Evolutionary conservation across 805 yeast genomes (phyloP), one percentile per base, ranked within the genome.

Genomic region (Starmerella davenportii): DNA sequence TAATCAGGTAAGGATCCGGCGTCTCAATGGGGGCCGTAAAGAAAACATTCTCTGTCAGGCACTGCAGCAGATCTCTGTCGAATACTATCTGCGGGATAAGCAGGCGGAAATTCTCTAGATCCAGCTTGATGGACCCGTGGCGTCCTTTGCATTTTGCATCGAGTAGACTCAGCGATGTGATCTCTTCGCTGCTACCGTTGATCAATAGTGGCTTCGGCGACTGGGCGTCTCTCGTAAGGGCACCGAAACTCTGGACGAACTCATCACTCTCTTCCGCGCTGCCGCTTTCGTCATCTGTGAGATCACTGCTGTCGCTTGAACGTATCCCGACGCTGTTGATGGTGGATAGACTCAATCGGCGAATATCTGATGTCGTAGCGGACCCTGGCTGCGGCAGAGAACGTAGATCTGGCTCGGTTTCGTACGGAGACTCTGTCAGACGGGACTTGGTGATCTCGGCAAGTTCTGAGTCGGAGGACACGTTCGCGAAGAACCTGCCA

Each of bases 401-500:
- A 11, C 25, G 25, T 23, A 7, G 7, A 9, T 15, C 32, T 17
- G 32, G 8, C 8, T 29, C 32, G 5, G 19, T 14, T 7, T 29
- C 32, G 8, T 15, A 8, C 5, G 32, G 32, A n/a, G 32, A 29
- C 32, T 15, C 19, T n/a, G 19, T 7, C 14, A 25, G 14, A n/a
- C n/a, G n/a, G n/a, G n/a, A n/a, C n/a, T n/a, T n/a, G n/a, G n/a
- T n/a, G n/a, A n/a, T n/a, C 14, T 25, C 28, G 13, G 11, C 14
- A 14, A 11, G 11, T 4, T 36, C 42, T 4, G 31, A 41, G n/a
- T 45, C 38, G 13, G 52, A 41, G 35, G 47, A 40, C 7, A 29
- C 32, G 15, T 56, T 46, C 13, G 79, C 80, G 52, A 74, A 84
- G 53, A 79, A 87, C 51, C 85, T 79, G 2, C 98, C 98, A 4